Base-by-base conservation (phyloP, 106 monocot species). In the Triglochin maritima region DNA sequence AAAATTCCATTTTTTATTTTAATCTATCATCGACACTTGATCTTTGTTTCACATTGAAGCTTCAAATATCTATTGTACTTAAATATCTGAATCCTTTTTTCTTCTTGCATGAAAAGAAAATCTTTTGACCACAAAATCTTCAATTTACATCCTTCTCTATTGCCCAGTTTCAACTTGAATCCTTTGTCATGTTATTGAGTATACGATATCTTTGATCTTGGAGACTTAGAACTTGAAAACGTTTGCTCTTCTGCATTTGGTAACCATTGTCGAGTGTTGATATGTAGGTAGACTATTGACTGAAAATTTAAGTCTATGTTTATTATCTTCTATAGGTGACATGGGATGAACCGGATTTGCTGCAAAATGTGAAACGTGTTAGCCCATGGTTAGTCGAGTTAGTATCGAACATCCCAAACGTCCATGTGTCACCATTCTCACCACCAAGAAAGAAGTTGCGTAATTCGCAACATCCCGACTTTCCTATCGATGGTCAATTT, bases 351-450 rank as follows among this genome's bases (percentile, higher is more conserved):
- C 89, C 89, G 9, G 85, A 85, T 64, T 71, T 89, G 17, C 75
- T 89, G 4, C 89, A 89, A 69, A 89, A 89, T 65, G 89, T 89
- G 60, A 89, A 85, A 56, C 59, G 78, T 10, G 85, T 89, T 5
- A 89, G 75, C 50, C 89, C 89, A 12, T 89, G 89, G 89, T 73
- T 89, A 13, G 85, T 85, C n/a, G 88, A 88, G 62, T 59, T 88
- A 49, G 82, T 85, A 17, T 71, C 80, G 1, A 81, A 63, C 71
- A 78, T 89, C 70, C 80, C 85, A 49, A 9, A 47, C 29, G 29
- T 86, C 17, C 83, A 83, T 59, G 62, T 81, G 4, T 62, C 74
- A 9, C 71, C 80, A 43, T 86, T 89, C 63, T 83, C 81, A 1
- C 83, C 89, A n/a, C 71, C 78, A 3, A 70, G 79, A 47, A 89